Conservation (phyloP, 495 filamentous ascomycete species). For the Neurospora tetrasperma region DNA sequence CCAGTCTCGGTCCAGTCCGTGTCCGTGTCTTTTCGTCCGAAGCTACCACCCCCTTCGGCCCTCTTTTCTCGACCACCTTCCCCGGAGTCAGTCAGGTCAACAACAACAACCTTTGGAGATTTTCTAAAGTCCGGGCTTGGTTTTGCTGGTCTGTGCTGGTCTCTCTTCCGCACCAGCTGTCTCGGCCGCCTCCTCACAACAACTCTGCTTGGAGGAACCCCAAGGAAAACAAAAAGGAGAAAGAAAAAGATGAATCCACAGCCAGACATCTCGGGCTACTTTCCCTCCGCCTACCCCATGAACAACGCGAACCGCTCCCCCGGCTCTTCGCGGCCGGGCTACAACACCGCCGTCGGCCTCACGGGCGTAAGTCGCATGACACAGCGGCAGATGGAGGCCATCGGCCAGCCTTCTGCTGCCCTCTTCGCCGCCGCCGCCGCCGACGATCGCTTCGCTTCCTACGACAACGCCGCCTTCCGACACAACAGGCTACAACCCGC, state of each 20-base stretch:
- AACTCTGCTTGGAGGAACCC: background rate
- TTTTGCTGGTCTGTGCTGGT: conserved; percentile 13
- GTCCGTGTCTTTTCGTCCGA: background rate
- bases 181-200: conserved; percentile 7
- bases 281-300: conserved; percentile 21
- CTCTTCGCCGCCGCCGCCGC: conserved; percentile 31
- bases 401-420: conserved; percentile 25
- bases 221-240: background rate
- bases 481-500: conserved; percentile 48
- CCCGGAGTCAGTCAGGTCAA: background rate
- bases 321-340: conserved; percentile 33
- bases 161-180: conserved; percentile 8
- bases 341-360: conserved; percentile 50
- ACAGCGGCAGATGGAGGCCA: conserved; percentile 39
- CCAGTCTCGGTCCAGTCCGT: background rate
- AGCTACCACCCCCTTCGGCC: background rate
- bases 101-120: background rate
- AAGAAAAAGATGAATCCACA: conserved; percentile 23
- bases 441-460: conserved; percentile 34
- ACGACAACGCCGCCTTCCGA: conserved; percentile 50
- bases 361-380: conserved; percentile 54
- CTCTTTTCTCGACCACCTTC: background rate
- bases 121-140: background rate
- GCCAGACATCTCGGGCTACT: conserved; percentile 12
- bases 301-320: conserved; percentile 31